Conservation (phyloP, 2,329 filamentous ascomycete species). For the Arthrinium phaeospermum region DNA sequence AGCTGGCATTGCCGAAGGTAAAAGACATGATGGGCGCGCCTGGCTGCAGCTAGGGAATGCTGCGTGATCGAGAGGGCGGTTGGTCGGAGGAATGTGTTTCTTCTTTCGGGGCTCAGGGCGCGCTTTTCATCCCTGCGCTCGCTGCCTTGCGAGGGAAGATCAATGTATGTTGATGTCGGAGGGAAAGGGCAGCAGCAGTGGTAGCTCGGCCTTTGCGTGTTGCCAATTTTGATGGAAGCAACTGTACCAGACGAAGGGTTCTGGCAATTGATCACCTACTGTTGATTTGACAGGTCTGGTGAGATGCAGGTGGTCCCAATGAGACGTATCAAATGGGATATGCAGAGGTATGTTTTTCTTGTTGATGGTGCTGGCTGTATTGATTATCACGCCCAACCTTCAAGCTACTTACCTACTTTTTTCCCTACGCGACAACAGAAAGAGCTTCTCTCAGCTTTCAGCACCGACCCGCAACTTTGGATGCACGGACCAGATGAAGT, state of each 20-base stretch:
- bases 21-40: constrained; percentile 38
- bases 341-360: background rate
- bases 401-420: background rate
- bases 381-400: constrained; percentile 14
- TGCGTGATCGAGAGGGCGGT: constrained; percentile 16
- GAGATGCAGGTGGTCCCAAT: background rate
- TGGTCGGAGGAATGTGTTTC: constrained; percentile 18
- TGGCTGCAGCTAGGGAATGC: constrained; percentile 26
- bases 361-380: constrained; percentile 5
- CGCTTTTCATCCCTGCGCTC: constrained; percentile 18
- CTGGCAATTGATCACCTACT: background rate
- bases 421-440: constrained; percentile 12
- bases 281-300: background rate
- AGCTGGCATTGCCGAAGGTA: constrained; percentile 40
- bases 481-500: background rate
- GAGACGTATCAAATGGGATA: background rate
- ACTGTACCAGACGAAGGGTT: background rate
- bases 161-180: background rate
- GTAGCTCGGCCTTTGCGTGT: background rate
- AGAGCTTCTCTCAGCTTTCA: constrained; percentile 8
- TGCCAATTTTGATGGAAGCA: background rate
- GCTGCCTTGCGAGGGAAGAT: background rate
- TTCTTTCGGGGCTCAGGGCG: constrained; percentile 13
- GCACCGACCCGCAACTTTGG: background rate
- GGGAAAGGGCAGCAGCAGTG: background rate